Base-by-base conservation (phyloP, 2,329 filamentous ascomycete species). In the Ceratocystis albifundus region DNA sequence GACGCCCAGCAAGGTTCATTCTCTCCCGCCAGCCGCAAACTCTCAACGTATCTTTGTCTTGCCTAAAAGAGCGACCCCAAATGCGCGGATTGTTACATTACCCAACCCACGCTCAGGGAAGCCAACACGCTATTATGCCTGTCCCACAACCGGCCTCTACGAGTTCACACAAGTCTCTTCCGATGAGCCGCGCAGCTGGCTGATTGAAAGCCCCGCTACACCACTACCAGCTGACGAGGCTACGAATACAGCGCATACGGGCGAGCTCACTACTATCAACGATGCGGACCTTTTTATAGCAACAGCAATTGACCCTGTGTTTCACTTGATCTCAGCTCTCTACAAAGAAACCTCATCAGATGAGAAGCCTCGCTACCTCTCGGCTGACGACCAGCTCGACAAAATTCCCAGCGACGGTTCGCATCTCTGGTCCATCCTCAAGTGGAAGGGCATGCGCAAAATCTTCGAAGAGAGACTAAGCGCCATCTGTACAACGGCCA, bases 251-350 rank as follows among this genome's bases (percentile, higher is more conserved):
- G 25, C 53, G 17, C 25, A 15, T 53, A 0, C 15, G 44, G 22
- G 50, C 20, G 30, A 61, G 10, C 36, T 68, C 36, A 64, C 66
- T 5, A 68, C 65, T n/a, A 45, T 68, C 28, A 44, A 36, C 28
- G 81, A 80, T 55, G 85, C 90, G 44, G 85, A 91, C 68, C 77
- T 97, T n/a, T 88, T 88, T 71, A 76, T 97, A 68, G 90, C 93
- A 7, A 96, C 94, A 0, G 83, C 85, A 1, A 79, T 96, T 65
- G 94, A 99, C 74, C 82, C 89, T 4, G 73, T 96, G 2, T 97
- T 97, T 76, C 79, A 97, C 63, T 73, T 96, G 2, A 78, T 97
- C 1, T 88, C 93, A 0, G 82, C 86, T 3, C 80, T 97, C 1
- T 76, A 78, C 0, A 71, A 76, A 44, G 65, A 72, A 2, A 70